phyloP scores from a whole-genome alignment of 2,329 filamentous ascomycete genomes.

The Exophiala viscosa region DNA sequence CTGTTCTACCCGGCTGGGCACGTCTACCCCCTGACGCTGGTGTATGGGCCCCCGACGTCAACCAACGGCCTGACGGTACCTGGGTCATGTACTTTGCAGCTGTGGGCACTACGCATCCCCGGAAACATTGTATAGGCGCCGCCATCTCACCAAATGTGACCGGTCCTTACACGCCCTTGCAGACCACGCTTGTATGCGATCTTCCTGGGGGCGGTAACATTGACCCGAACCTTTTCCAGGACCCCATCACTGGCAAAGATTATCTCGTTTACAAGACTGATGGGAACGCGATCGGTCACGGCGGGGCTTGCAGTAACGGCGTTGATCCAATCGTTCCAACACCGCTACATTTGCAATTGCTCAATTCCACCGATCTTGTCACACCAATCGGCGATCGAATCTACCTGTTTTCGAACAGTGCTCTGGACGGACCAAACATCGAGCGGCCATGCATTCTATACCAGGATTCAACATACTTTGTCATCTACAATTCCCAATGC shows the following conservation, averaged over 20 bases:
- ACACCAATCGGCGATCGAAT: conserved; percentile 13
- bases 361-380: conserved; percentile 12
- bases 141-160: conserved; percentile 45
- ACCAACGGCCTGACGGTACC: conserved; percentile 41
- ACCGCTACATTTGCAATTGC: conserved; percentile 11
- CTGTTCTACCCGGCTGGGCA: conserved; percentile 49
- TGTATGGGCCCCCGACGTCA: conserved; percentile 59
- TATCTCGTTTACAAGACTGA: conserved; percentile 63
- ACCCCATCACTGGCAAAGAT: conserved; percentile 45
- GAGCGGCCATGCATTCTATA: conserved; percentile 17
- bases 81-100: conserved; percentile 60
- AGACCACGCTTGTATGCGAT: conserved; percentile 49
- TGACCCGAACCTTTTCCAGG: conserved; percentile 55
- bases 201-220: conserved; percentile 54
- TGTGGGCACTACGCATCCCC: conserved; percentile 34
- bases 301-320: conserved; percentile 34
- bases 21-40: conserved; percentile 32
- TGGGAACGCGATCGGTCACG: conserved; percentile 50
- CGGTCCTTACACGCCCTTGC: conserved; percentile 50
- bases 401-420: conserved; percentile 15
- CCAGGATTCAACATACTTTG: conserved; percentile 16
- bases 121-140: conserved; percentile 54
- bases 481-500: conserved; percentile 21
- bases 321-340: conserved; percentile 35
- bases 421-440: conserved; percentile 18